Evolutionary conservation across 2,329 filamentous ascomycete genomes (phyloP).

Genomic region (Waltergamsia citrina): DNA sequence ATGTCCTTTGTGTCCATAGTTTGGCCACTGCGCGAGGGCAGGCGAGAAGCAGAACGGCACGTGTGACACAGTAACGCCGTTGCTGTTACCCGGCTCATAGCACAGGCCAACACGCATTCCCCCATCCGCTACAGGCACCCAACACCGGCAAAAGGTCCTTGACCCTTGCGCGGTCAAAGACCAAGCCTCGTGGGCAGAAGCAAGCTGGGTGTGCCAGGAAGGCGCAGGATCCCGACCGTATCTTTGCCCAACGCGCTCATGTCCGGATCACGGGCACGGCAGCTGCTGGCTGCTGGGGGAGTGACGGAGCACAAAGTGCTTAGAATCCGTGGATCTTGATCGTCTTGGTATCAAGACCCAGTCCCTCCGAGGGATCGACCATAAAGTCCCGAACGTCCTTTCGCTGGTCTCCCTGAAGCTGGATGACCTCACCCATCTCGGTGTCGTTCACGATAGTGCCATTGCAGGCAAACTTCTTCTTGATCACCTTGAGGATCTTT

Average conservation of each 20-base stretch:
- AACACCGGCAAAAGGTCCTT: conserved; percentile 17
- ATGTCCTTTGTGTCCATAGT: conserved; percentile 18
- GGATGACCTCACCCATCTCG: conserved; percentile 99
- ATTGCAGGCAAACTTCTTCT: conserved; percentile 99
- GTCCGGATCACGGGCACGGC: conserved; percentile 18
- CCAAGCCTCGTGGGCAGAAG: background rate
- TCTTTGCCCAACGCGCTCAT: conserved; percentile 16
- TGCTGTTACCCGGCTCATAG: background rate
- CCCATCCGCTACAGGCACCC: background rate
- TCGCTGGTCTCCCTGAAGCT: conserved; percentile 98
- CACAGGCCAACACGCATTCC: background rate
- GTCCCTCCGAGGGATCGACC: conserved; percentile 87
- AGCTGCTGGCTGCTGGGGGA: conserved; percentile 23
- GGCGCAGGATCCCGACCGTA: background rate
- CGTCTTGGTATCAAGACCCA: conserved; percentile 90
- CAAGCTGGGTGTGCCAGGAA: background rate
- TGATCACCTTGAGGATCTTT: conserved; percentile 99
- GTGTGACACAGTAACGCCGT: too few relatives aligned
- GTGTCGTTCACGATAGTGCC: conserved; percentile 94
- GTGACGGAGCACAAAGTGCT: conserved; percentile 27
- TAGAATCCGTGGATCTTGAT: conserved; percentile 72
- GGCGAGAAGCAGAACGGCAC: too few relatives aligned
- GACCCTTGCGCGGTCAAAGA: conserved; percentile 8
- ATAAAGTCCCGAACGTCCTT: conserved; percentile 98
- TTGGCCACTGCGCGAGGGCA: conserved; percentile 9